These are phyloP conservation scores for Penicillium sp. DNA, from an alignment of 2,329 filamentous ascomycete species.

Conservation along the genomic window DNA sequence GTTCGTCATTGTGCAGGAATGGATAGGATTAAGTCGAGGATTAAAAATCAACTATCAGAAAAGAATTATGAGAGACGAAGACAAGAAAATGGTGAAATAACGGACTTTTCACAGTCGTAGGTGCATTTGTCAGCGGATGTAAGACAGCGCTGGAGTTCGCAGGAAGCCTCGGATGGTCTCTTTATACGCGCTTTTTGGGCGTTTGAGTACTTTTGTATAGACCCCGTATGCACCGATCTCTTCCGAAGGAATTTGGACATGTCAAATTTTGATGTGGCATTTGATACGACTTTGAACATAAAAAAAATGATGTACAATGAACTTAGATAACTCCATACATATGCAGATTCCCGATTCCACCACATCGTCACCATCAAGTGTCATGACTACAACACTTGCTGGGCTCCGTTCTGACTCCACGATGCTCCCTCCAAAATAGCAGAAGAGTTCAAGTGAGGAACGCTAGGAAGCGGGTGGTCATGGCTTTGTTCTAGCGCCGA, in stretches of 20 bases:
- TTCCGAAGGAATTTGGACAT: too few species aligned
- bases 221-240: too few species aligned
- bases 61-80: not conserved
- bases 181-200: too few species aligned
- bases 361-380: too few species aligned
- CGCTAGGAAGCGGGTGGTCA: constrained; percentile 12
- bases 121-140: not conserved
- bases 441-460: constrained; percentile 17
- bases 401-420: constrained; percentile 24
- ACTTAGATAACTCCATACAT: too few species aligned
- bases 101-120: not conserved
- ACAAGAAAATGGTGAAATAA: not conserved
- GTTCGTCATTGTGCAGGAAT: constrained; percentile 60
- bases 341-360: too few species aligned
- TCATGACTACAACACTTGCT: constrained; percentile 18
- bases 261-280: too few species aligned
- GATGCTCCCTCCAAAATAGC: not conserved
- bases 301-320: not conserved
- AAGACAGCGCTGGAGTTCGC: too few species aligned
- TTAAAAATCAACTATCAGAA: not conserved
- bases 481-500: constrained; percentile 27
- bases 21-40: not conserved
- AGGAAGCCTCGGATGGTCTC: too few species aligned
- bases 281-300: not conserved
- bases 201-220: too few species aligned